phyloP scores from a whole-genome alignment of 805 yeast genomes.

The Tetrapisispora phaffii region DNA sequence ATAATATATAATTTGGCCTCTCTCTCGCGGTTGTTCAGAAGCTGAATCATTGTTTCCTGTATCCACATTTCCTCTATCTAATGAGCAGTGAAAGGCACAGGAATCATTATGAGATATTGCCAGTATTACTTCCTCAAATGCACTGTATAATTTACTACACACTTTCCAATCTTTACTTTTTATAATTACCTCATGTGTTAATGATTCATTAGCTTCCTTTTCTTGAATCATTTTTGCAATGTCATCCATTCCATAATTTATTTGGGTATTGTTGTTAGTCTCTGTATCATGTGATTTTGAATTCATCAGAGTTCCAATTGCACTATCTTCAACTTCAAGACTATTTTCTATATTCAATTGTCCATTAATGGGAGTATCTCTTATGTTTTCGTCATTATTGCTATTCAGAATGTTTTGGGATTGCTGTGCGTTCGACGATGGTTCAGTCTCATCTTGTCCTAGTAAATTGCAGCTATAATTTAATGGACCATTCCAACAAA shows the following conservation, averaged over 20 bases:
- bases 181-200: slow-evolving; percentile 37
- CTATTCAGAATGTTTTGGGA: not conserved
- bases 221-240: slow-evolving; percentile 18
- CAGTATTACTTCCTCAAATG: slow-evolving; percentile 51
- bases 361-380: not conserved
- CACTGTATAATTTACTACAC: slow-evolving; percentile 50
- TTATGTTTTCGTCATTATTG: not conserved
- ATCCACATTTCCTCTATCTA: slow-evolving; percentile 39
- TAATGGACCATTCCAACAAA: slow-evolving; percentile 29
- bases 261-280: not conserved
- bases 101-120: slow-evolving; percentile 49
- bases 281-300: not conserved
- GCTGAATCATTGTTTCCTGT: slow-evolving; percentile 7
- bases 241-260: slow-evolving; percentile 7
- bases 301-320: not conserved
- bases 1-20: slow-evolving; percentile 56
- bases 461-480: slow-evolving; percentile 4
- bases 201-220: slow-evolving; percentile 14
- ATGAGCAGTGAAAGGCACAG: slow-evolving; percentile 54
- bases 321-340: slow-evolving; percentile 18
- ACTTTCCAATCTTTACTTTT: slow-evolving; percentile 58
- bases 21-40: slow-evolving; percentile 32
- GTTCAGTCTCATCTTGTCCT: not conserved
- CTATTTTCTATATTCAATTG: slow-evolving; percentile 1
- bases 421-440: not conserved